A percentile compares a stretch with the other conserved stretches of the same genome.
phyloP scores from a whole-genome alignment of 1,284 basidiomycete genomes.

The Rhodotorula sp. region DNA sequence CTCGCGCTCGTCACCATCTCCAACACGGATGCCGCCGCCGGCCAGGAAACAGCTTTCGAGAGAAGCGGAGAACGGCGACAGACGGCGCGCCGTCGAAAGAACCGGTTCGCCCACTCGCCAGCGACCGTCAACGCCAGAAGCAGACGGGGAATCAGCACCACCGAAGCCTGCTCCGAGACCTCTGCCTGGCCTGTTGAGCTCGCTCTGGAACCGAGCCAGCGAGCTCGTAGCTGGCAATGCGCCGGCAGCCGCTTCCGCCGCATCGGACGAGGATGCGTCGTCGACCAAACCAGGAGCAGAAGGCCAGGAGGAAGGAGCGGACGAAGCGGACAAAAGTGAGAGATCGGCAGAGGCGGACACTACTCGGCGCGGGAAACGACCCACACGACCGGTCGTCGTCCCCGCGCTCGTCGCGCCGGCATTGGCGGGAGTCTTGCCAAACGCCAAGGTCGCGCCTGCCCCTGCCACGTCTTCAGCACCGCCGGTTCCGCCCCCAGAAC shows the following conservation, averaged over 20 bases:
- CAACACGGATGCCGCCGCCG: too few species aligned
- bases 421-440: too few species aligned
- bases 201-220: slow-evolving; percentile 16
- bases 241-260: not conserved
- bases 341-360: not conserved
- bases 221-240: slow-evolving; percentile 10
- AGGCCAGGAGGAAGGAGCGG: not conserved
- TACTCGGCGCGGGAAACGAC: too few species aligned
- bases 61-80: too few species aligned
- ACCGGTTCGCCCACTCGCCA: not conserved
- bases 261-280: too few species aligned
- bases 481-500: slow-evolving; percentile 18
- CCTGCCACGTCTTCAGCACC: not conserved
- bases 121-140: not conserved
- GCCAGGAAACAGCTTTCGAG: too few species aligned
- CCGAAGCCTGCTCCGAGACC: not conserved
- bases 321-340: not conserved
- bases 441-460: not conserved
- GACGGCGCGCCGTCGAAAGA: too few species aligned
- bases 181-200: slow-evolving; percentile 8
- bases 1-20: too few species aligned
- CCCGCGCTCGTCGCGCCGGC: not conserved
- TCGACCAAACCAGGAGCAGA: too few species aligned
- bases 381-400: not conserved
- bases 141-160: not conserved